These are phyloP conservation scores for Phascolomyces articulosus DNA, from an alignment of 371 early-diverging fungal genomes.

Conservation along the genomic window DNA sequence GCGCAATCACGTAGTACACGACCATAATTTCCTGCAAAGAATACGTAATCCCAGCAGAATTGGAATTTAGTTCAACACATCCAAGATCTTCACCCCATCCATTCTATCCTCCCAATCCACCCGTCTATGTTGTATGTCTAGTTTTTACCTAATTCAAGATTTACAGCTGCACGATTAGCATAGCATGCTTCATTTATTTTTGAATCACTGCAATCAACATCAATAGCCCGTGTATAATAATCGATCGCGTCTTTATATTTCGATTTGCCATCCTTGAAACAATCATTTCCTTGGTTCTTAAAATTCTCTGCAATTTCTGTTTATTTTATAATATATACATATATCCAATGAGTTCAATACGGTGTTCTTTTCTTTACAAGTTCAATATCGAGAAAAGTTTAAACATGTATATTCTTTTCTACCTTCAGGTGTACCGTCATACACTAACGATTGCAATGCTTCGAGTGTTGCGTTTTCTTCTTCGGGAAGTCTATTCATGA, in stretches of 20 bases:
- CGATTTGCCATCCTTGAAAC: conserved; percentile 74
- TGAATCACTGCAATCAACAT: conserved; percentile 75
- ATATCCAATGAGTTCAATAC: too few species aligned
- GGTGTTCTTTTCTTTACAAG: background rate
- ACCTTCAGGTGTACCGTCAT: conserved; percentile 96
- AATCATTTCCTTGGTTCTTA: conserved; percentile 95
- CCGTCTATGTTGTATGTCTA: background rate
- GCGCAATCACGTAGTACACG: conserved; percentile 89
- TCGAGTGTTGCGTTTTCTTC: conserved; percentile 79
- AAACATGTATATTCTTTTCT: too few species aligned
- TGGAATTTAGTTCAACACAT: too few species aligned
- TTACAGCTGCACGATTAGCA: conserved; percentile 92
- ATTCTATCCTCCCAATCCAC: background rate
- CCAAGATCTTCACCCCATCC: background rate
- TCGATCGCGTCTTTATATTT: conserved; percentile 79
- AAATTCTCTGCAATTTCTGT: conserved; percentile 92
- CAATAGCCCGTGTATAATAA: conserved; percentile 89
- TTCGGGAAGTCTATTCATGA: conserved; percentile 85
- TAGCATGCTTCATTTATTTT: conserved; percentile 79
- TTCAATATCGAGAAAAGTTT: too few species aligned
- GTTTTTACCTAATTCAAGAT: conserved; percentile 80
- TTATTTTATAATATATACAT: background rate
- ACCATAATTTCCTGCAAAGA: conserved; percentile 72
- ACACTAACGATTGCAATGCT: conserved; percentile 88
- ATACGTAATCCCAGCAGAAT: too few species aligned